These are phyloP conservation scores for Kwoniella dendrophila DNA, from an alignment of 768 basidiomycete species.

Conservation along the genomic window DNA sequence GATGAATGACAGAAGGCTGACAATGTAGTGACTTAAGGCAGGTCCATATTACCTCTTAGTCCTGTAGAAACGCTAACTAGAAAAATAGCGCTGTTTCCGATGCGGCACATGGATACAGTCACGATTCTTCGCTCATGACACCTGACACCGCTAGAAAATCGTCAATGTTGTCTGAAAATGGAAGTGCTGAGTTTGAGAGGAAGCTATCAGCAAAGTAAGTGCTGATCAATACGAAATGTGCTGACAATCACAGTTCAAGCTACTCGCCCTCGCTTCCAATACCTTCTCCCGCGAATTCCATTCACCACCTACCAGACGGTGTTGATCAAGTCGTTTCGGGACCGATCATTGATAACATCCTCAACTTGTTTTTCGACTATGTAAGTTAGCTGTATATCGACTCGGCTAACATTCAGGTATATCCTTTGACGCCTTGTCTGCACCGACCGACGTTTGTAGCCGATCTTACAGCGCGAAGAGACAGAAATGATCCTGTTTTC, in stretches of 20 bases:
- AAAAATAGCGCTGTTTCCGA: constrained; percentile 36
- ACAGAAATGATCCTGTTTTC: constrained; percentile 61
- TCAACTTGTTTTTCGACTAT: constrained; percentile 46
- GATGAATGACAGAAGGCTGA: constrained; percentile 7
- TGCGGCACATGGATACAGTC: constrained; percentile 34
- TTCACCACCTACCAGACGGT: constrained; percentile 25
- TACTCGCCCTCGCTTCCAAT: constrained; percentile 23
- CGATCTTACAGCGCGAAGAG: constrained; percentile 74
- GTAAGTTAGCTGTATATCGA: constrained; percentile 22
- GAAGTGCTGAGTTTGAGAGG: constrained; percentile 10
- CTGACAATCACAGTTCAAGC: background rate
- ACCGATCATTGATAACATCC: constrained; percentile 36
- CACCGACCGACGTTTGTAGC: constrained; percentile 92
- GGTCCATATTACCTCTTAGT: background rate
- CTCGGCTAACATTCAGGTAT: constrained; percentile 60
- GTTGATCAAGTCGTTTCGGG: constrained; percentile 41
- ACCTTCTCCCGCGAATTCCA: background rate
- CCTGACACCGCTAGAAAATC: constrained; percentile 9
- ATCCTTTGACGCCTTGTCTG: constrained; percentile 86
- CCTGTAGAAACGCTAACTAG: background rate
- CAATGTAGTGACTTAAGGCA: constrained; percentile 22
- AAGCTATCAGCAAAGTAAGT: constrained; percentile 14
- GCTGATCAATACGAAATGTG: background rate
- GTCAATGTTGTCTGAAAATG: constrained; percentile 8
- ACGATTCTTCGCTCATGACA: background rate